Conservation (phyloP, 2,329 filamentous ascomycete species). For the Aspergillaceae sp. region DNA sequence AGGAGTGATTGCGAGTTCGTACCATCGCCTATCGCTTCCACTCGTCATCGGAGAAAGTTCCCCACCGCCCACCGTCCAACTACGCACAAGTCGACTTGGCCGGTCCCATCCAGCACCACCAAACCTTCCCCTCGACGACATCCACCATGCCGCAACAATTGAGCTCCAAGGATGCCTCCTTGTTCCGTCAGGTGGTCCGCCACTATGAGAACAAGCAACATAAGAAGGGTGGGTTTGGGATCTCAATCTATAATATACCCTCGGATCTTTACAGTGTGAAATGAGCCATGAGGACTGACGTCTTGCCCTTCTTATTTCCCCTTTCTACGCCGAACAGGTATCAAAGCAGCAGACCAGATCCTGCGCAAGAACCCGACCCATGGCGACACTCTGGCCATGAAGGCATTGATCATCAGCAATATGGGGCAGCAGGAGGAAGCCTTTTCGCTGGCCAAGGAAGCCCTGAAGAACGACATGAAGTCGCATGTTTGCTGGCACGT, state of each 20-base stretch:
- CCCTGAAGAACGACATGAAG: slow-evolving; percentile 93
- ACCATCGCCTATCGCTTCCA: no score
- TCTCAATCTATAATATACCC: neutral
- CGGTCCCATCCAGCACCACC: slow-evolving; percentile 11
- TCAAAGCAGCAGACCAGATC: slow-evolving; percentile 95
- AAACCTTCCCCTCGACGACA: slow-evolving; percentile 15
- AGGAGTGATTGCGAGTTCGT: no score
- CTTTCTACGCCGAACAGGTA: slow-evolving; percentile 44
- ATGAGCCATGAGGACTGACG: slow-evolving; percentile 5
- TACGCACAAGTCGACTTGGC: slow-evolving; percentile 23
- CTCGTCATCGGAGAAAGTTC: slow-evolving; percentile 3
- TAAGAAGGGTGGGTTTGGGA: slow-evolving; percentile 57
- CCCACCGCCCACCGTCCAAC: slow-evolving; percentile 26
- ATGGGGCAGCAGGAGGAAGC: slow-evolving; percentile 90
- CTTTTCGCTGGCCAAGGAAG: slow-evolving; percentile 84
- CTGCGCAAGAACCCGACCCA: slow-evolving; percentile 90
- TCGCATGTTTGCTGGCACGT: slow-evolving; percentile 99
- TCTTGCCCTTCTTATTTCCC: slow-evolving; percentile 8
- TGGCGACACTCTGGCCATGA: slow-evolving; percentile 98
- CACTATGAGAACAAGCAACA: slow-evolving; percentile 98
- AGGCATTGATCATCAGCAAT: slow-evolving; percentile 89
- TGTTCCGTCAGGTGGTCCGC: slow-evolving; percentile 91
- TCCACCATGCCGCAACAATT: slow-evolving; percentile 40
- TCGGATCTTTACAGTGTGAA: neutral
- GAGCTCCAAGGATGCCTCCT: slow-evolving; percentile 76